These are phyloP conservation scores for Erodium texanum DNA, from an alignment of 441 rosid genomes.

Conservation along the genomic window DNA sequence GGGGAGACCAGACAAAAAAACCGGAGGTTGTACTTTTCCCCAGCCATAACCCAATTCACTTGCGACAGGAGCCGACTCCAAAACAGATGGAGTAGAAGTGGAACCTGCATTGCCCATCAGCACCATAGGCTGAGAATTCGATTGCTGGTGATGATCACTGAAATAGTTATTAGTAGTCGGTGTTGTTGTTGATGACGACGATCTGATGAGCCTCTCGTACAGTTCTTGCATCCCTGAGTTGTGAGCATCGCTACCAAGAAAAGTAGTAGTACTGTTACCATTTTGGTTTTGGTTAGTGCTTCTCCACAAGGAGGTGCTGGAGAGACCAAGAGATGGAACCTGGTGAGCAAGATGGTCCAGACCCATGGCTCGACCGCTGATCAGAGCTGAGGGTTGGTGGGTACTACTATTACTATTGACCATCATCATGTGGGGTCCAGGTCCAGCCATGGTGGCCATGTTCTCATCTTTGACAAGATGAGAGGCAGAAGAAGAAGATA, in stretches of 20 bases:
- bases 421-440: conserved; percentile 24
- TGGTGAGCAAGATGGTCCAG: conserved; percentile 29
- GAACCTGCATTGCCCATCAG: conserved; percentile 28
- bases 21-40: too few species aligned
- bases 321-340: conserved; percentile 34
- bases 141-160: conserved; percentile 24
- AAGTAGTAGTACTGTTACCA: conserved; percentile 17
- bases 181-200: conserved; percentile 12
- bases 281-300: conserved; percentile 25
- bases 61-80: conserved; percentile 42
- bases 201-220: conserved; percentile 44
- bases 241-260: conserved; percentile 30
- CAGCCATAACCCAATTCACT: too few species aligned
- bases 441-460: too few species aligned
- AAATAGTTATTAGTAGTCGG: conserved; percentile 15
- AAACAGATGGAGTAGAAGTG: conserved; percentile 26
- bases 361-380: conserved; percentile 27
- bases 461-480: conserved; percentile 30
- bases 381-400: conserved; percentile 20
- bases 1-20: too few species aligned
- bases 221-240: conserved; percentile 52
- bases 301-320: conserved; percentile 37
- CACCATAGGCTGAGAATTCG: conserved; percentile 16
- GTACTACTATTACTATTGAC: too few species aligned
- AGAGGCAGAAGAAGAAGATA: conserved; percentile 6